Conservation (phyloP, 2,329 filamentous ascomycete genomes). For the Saccharata proteae region DNA sequence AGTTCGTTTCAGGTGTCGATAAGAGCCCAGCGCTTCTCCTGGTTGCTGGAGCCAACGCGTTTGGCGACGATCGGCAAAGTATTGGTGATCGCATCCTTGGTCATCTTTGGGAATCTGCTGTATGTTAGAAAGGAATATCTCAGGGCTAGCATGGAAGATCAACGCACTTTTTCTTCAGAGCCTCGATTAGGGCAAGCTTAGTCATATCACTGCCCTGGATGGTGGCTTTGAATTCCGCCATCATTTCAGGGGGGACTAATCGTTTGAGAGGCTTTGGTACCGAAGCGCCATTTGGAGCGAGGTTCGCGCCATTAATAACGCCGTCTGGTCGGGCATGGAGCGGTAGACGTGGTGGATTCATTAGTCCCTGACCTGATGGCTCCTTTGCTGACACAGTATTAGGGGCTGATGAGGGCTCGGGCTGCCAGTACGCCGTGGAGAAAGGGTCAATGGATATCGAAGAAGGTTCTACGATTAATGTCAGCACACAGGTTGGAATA, state of each 20-base stretch:
- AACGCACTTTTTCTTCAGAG: conserved; percentile 54
- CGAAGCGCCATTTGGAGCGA: conserved; percentile 15
- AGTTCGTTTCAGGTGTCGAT: conserved; percentile 7
- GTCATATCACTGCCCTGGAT: conserved; percentile 60
- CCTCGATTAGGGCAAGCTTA: conserved; percentile 63
- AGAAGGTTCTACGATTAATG: conserved; percentile 25
- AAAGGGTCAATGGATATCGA: conserved; percentile 68
- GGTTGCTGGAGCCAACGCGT: conserved; percentile 48
- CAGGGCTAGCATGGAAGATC: conserved; percentile 4
- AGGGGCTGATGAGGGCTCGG: conserved; percentile 14
- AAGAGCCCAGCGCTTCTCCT: conserved; percentile 51
- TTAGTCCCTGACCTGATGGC: conserved; percentile 16
- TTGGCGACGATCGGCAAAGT: conserved; percentile 56
- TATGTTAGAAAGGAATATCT: no score
- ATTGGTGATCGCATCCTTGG: conserved; percentile 57
- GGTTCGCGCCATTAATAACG: conserved; percentile 12
- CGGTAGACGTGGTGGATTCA: conserved; percentile 31
- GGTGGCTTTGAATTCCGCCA: conserved; percentile 56
- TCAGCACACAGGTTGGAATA: conserved; percentile 10
- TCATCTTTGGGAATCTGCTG: conserved; percentile 52
- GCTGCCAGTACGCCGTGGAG: conserved; percentile 65
- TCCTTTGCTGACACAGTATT: conserved; percentile 12
- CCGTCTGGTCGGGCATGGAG: conserved; percentile 27
- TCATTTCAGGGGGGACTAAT: conserved; percentile 45
- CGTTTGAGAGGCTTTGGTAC: conserved; percentile 28